Evolutionary conservation across 2,329 filamentous ascomycete genomes (phyloP).

Genomic region (Trichoderma pleuroti): DNA sequence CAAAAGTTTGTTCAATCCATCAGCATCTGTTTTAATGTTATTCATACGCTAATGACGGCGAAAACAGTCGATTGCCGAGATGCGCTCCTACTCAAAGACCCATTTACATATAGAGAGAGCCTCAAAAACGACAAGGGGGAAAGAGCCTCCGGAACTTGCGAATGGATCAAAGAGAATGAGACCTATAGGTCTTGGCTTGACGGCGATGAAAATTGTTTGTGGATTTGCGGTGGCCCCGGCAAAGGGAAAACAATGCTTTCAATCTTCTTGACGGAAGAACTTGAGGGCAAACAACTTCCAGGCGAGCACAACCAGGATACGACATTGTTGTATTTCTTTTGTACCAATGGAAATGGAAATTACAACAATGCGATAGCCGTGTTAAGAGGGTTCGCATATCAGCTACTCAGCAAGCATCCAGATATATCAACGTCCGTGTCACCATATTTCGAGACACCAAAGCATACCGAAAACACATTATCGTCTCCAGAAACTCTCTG

Average conservation of each 20-base stretch:
- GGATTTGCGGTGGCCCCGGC: background rate
- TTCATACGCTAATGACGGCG: background rate
- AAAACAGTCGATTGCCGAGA: background rate
- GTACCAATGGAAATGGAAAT: background rate
- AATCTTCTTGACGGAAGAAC: background rate
- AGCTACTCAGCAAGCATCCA: background rate
- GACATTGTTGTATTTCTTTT: background rate
- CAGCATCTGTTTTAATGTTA: fast-evolving
- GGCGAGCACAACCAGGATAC: background rate
- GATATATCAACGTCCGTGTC: background rate
- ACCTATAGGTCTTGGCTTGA: background rate
- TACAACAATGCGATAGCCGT: background rate
- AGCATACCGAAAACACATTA: background rate
- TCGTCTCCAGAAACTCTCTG: background rate
- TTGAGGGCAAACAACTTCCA: background rate
- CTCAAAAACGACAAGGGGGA: background rate
- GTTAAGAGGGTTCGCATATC: background rate
- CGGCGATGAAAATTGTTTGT: background rate
- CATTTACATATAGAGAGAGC: background rate
- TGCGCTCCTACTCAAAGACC: background rate
- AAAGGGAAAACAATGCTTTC: background rate
- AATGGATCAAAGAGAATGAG: background rate
- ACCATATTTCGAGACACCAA: background rate
- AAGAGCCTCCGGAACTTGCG: background rate
- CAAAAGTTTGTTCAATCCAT: background rate